Percentiles rank a stretch among this genome's conserved stretches.
phyloP scores from a whole-genome alignment of 306 rosid genomes.

The Vicia faba region DNA sequence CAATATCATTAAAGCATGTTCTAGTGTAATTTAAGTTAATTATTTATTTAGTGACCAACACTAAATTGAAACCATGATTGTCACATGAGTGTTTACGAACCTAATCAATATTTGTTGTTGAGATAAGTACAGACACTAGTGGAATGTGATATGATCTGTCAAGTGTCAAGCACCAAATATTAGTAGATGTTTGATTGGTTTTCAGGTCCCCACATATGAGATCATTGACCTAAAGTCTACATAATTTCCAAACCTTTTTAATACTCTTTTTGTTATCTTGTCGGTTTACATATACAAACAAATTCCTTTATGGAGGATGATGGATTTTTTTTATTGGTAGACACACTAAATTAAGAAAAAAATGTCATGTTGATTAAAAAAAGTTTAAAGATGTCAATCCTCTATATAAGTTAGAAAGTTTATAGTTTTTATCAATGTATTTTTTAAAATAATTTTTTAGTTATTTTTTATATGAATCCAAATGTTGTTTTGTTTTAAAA shows the following conservation, averaged over 20 bases:
- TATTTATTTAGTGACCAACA: no score
- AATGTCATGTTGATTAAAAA: not conserved
- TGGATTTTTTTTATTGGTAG: not conserved
- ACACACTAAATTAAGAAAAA: not conserved
- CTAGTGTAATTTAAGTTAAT: no score
- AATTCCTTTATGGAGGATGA: not conserved
- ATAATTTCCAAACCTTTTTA: not conserved
- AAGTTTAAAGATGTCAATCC: no score
- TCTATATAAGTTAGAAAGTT: no score
- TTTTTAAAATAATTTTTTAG: no score
- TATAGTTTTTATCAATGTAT: no score
- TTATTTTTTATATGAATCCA: no score
- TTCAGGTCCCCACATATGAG: conserved; percentile 38
- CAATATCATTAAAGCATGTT: no score
- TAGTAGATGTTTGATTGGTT: conserved; percentile 8
- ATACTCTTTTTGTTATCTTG: conserved; percentile 8
- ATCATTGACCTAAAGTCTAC: conserved; percentile 16
- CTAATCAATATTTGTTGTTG: not conserved
- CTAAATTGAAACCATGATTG: no score
- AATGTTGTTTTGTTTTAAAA: no score
- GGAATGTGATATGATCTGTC: conserved; percentile 3
- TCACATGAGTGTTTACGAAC: no score
- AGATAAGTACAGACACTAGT: not conserved
- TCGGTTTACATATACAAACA: not conserved
- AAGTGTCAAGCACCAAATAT: conserved; percentile 24